Evolutionary conservation across 2,329 filamentous ascomycete genomes (phyloP).

Genomic region (Pseudocercospora eumusae): DNA sequence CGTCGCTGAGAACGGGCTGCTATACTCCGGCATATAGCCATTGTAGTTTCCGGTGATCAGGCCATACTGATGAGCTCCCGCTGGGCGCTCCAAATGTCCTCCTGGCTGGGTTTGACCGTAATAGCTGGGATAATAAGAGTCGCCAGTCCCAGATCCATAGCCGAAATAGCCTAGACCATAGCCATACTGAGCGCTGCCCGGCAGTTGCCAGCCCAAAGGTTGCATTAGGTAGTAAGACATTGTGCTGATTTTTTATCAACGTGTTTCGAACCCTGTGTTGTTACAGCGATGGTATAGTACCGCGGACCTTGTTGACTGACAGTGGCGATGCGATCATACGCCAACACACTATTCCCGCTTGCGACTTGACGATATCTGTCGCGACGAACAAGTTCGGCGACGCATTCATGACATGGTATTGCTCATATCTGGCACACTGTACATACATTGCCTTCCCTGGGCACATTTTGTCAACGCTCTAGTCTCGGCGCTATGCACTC

Average conservation of each 20-base stretch:
- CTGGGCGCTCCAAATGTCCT: not conserved
- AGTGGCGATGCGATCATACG: not conserved
- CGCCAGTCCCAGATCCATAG: too few relatives aligned
- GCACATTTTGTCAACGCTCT: conserved; percentile 9
- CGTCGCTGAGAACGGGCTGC: not conserved
- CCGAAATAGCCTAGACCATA: too few relatives aligned
- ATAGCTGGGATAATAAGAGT: not conserved
- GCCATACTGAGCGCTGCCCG: too few relatives aligned
- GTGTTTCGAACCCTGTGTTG: not conserved
- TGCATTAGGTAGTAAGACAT: not conserved
- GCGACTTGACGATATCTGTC: not conserved
- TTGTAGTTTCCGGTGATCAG: not conserved
- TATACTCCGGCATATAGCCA: not conserved
- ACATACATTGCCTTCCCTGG: not conserved
- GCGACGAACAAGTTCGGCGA: not conserved
- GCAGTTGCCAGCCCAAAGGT: not conserved
- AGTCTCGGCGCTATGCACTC: conserved; percentile 7
- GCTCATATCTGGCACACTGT: conserved; percentile 9
- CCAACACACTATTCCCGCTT: not conserved
- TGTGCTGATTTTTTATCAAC: not conserved
- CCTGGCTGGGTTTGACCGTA: not conserved
- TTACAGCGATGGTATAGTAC: not conserved
- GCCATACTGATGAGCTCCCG: not conserved
- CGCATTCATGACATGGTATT: not conserved
- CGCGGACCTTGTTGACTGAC: not conserved